Conservation (phyloP, 352 stramenopile genomes). For the Phytophthora kernoviae region DNA sequence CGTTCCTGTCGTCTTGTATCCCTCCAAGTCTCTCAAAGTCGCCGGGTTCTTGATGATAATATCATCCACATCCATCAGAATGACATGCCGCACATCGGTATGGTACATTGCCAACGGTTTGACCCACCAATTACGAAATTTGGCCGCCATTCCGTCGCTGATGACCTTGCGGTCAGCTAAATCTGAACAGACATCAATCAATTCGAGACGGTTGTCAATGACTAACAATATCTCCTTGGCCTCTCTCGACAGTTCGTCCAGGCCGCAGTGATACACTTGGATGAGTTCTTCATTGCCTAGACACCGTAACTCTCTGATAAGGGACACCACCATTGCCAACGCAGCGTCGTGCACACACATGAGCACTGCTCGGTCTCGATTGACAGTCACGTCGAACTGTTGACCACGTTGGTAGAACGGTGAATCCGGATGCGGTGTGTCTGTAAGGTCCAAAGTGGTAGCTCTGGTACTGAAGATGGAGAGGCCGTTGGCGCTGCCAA, state of each 20-base stretch:
- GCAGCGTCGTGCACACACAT: slow-evolving; percentile 45
- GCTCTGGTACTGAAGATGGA: slow-evolving; percentile 15
- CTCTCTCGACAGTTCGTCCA: slow-evolving; percentile 41
- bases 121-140: slow-evolving; percentile 58
- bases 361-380: slow-evolving; percentile 30
- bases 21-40: slow-evolving; percentile 31
- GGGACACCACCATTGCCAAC: slow-evolving; percentile 48
- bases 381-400: slow-evolving; percentile 28
- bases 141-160: slow-evolving; percentile 12
- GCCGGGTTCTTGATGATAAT: slow-evolving; percentile 30
- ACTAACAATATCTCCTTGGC: slow-evolving; percentile 37
- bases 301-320: slow-evolving; percentile 55
- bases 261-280: slow-evolving; percentile 27
- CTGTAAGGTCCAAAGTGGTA: not conserved
- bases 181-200: slow-evolving; percentile 64
- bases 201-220: slow-evolving; percentile 50
- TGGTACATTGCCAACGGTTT: slow-evolving; percentile 27
- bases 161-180: slow-evolving; percentile 26
- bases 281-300: slow-evolving; percentile 39
- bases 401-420: slow-evolving; percentile 19
- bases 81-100: slow-evolving; percentile 19
- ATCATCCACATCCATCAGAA: slow-evolving; percentile 25
- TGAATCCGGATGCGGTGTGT: slow-evolving; percentile 16
- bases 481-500: slow-evolving; percentile 6
- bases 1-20: slow-evolving; percentile 49